Conservation (phyloP, 495 filamentous ascomycete species). For the Oidiodendron maius region DNA sequence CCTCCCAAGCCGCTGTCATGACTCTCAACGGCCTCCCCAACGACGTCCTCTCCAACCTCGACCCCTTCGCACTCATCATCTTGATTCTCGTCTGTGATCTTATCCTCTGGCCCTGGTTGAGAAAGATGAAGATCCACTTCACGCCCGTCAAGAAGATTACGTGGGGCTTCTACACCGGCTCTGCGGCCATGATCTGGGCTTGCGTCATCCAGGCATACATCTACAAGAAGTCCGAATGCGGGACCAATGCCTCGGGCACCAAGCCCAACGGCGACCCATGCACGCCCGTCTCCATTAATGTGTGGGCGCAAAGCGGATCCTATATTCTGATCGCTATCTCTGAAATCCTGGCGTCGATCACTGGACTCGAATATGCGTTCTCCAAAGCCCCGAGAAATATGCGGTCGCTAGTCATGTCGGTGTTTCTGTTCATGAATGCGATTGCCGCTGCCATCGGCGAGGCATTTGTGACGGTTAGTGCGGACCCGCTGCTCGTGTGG, state of each 20-base stretch:
- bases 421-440: conserved; percentile 65
- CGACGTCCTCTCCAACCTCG: conserved; percentile 72
- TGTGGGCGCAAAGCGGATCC: conserved; percentile 26
- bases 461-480: conserved; percentile 56
- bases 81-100: conserved; percentile 71
- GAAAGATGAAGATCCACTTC: conserved; percentile 56
- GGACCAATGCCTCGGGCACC: conserved; percentile 32
- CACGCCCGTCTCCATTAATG: conserved; percentile 15
- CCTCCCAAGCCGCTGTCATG: conserved; percentile 70
- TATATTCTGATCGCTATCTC: conserved; percentile 32
- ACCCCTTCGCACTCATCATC: conserved; percentile 71
- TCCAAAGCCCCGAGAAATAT: conserved; percentile 76
- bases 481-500: conserved; percentile 60
- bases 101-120: conserved; percentile 61
- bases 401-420: conserved; percentile 63
- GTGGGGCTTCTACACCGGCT: conserved; percentile 55
- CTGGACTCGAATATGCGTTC: conserved; percentile 61
- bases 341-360: conserved; percentile 41
- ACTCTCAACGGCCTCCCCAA: conserved; percentile 65
- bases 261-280: conserved; percentile 12
- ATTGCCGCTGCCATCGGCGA: conserved; percentile 65
- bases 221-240: conserved; percentile 57
- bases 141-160: conserved; percentile 74
- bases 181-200: conserved; percentile 59
- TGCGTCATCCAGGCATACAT: conserved; percentile 64